These are phyloP conservation scores for Phytophthora podocarpi DNA, from an alignment of 352 stramenopile species.

Conservation along the genomic window DNA sequence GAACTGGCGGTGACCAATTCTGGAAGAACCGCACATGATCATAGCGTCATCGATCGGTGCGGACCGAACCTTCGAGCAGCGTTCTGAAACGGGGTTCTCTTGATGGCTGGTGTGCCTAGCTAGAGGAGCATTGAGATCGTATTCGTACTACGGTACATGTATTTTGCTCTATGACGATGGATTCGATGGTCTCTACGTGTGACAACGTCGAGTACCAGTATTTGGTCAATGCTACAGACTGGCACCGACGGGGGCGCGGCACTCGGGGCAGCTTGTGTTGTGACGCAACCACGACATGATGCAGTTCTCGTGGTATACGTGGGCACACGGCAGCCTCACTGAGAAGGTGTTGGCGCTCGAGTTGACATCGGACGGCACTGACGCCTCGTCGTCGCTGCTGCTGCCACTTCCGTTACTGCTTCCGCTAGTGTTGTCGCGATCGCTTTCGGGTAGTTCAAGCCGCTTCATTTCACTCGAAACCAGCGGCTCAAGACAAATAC, in stretches of 20 bases:
- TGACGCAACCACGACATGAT: constrained; percentile 70
- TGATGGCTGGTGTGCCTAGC: not conserved
- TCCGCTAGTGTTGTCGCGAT: not conserved
- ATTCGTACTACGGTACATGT: too few relatives aligned
- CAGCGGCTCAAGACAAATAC: constrained; percentile 60
- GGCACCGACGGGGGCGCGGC: constrained; percentile 44
- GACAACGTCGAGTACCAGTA: not conserved
- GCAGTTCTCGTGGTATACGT: constrained; percentile 72
- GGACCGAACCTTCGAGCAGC: constrained; percentile 25
- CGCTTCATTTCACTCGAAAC: constrained; percentile 25
- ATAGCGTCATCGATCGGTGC: not conserved
- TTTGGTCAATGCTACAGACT: constrained; percentile 3
- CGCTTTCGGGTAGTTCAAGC: constrained; percentile 15
- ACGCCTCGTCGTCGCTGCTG: not conserved
- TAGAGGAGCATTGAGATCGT: too few relatives aligned
- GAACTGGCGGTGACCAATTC: constrained; percentile 1
- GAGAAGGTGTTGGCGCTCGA: constrained; percentile 33
- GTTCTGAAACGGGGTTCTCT: constrained; percentile 16
- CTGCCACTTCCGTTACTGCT: not conserved
- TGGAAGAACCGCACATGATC: constrained; percentile 1
- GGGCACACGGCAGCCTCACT: constrained; percentile 54
- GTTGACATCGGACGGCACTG: not conserved
- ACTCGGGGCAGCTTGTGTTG: constrained; percentile 63
- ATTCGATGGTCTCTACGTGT: not conserved
- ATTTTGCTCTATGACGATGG: constrained; percentile 6